Conservation (phyloP, 2,329 filamentous ascomycete genomes). For the Periconia sp. region DNA sequence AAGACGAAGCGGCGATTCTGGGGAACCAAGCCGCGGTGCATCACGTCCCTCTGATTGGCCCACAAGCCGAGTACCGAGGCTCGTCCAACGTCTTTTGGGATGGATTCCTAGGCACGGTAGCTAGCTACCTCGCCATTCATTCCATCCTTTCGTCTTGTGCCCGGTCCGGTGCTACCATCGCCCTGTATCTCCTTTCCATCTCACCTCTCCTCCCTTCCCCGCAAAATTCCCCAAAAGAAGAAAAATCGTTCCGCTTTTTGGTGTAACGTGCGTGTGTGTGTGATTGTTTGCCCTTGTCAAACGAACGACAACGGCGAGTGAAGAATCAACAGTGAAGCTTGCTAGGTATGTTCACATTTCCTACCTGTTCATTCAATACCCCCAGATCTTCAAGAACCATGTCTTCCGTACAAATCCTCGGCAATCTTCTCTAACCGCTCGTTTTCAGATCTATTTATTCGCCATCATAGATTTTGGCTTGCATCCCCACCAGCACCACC, state of each 20-base stretch:
- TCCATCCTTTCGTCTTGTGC: too few species aligned
- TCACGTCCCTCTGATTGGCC: neutral
- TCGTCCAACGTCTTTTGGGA: neutral
- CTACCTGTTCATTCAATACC: neutral
- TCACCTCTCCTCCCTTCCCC: too few species aligned
- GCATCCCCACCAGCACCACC: neutral
- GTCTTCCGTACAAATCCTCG: neutral
- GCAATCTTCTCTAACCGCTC: neutral
- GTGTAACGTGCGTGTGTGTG: too few species aligned
- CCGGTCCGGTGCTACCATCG: too few species aligned
- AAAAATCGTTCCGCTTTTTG: too few species aligned
- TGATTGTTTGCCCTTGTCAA: too few species aligned
- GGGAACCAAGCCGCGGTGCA: neutral
- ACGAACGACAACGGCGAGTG: too few species aligned
- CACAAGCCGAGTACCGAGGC: constrained; percentile 3
- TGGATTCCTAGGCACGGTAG: neutral
- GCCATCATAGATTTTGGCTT: neutral
- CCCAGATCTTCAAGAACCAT: neutral
- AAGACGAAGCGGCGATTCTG: too few species aligned
- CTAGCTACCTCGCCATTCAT: too few species aligned
- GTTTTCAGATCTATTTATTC: neutral
- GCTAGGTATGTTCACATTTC: neutral
- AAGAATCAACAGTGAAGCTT: neutral
- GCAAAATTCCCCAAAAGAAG: too few species aligned
- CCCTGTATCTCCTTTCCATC: too few species aligned